Percentiles rank a stretch among this genome's conserved stretches.
phyloP scores from a whole-genome alignment of 2,329 filamentous ascomycete species.

The Cordyceps farinosa region DNA sequence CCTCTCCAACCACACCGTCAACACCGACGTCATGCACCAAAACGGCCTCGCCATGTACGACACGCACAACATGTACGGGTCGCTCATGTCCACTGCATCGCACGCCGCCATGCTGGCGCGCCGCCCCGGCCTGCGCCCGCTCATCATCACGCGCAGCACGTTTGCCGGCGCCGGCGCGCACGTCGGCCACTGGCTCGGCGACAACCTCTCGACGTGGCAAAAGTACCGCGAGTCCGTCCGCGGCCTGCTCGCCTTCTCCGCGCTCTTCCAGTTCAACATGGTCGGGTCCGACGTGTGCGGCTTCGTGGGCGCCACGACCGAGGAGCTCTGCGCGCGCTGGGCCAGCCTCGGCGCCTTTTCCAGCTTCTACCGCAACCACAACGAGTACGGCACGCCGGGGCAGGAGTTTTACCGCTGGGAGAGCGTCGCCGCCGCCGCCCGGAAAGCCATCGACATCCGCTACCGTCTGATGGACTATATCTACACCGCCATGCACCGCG shows the following conservation, averaged over 20 bases:
- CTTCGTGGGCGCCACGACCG: slow-evolving; percentile 60
- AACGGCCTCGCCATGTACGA: slow-evolving; percentile 69
- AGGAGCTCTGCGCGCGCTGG: slow-evolving; percentile 64
- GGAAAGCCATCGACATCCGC: slow-evolving; percentile 63
- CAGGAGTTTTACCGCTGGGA: slow-evolving; percentile 69
- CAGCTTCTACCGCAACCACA: slow-evolving; percentile 67
- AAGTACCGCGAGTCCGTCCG: slow-evolving; percentile 57
- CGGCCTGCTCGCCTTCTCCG: slow-evolving; percentile 57
- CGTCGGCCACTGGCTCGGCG: slow-evolving; percentile 59
- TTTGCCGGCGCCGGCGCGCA: slow-evolving; percentile 68
- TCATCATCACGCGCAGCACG: slow-evolving; percentile 73
- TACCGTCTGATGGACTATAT: slow-evolving; percentile 72
- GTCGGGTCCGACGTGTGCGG: slow-evolving; percentile 74
- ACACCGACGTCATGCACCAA: slow-evolving; percentile 64
- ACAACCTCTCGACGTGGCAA: slow-evolving; percentile 46
- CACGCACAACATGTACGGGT: slow-evolving; percentile 73
- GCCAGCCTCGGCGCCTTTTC: slow-evolving; percentile 62
- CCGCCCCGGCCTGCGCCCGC: slow-evolving; percentile 59
- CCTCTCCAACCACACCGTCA: slow-evolving; percentile 57
- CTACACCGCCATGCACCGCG: slow-evolving; percentile 65
- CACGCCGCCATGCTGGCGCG: slow-evolving; percentile 63
- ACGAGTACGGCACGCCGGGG: slow-evolving; percentile 36
- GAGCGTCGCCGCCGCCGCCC: slow-evolving; percentile 57
- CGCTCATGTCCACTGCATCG: slow-evolving; percentile 68
- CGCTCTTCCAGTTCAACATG: slow-evolving; percentile 66